Percentiles rank a stretch among this genome's conserved stretches.
phyloP scores from a whole-genome alignment of 2,329 filamentous ascomycete species.

The Teratosphaeria epicoccoides region DNA sequence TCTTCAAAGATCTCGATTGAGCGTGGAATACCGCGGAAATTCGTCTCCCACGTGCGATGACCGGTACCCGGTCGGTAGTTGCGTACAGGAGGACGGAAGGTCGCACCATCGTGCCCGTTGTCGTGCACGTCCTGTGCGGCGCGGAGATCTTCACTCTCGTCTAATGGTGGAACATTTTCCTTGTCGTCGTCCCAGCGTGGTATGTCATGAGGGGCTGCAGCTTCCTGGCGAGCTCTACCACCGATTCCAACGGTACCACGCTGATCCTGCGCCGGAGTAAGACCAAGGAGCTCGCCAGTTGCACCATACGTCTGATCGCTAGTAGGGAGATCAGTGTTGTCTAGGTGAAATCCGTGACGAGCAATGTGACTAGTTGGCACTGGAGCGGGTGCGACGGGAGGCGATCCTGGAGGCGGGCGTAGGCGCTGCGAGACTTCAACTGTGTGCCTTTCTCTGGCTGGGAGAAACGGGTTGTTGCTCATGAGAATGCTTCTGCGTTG shows the following conservation, averaged over 20 bases:
- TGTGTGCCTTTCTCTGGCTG: neutral
- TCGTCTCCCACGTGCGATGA: neutral
- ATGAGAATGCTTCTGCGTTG: neutral
- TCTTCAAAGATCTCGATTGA: slow-evolving; percentile 1
- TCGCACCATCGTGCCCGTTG: neutral
- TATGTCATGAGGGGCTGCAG: slow-evolving; percentile 1
- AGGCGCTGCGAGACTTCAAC: neutral
- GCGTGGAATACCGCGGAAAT: neutral
- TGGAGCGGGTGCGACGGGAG: slow-evolving; percentile 7
- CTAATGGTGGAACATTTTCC: slow-evolving; percentile 10
- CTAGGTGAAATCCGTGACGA: slow-evolving; percentile 2
- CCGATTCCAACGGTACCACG: neutral
- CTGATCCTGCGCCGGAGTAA: slow-evolving; percentile 8
- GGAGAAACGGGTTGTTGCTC: neutral
- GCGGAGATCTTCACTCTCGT: neutral
- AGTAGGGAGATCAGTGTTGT: slow-evolving; percentile 17
- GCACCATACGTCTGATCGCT: slow-evolving; percentile 24
- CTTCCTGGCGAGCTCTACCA: neutral
- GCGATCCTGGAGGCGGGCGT: neutral
- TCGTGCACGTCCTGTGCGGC: neutral
- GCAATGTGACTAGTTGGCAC: slow-evolving; percentile 7
- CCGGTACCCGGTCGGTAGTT: neutral
- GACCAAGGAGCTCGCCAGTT: slow-evolving; percentile 19
- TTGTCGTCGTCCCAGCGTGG: slow-evolving; percentile 8
- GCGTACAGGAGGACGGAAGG: neutral